phyloP scores from a whole-genome alignment of 768 basidiomycete genomes.

The Tulasnella sp. region DNA sequence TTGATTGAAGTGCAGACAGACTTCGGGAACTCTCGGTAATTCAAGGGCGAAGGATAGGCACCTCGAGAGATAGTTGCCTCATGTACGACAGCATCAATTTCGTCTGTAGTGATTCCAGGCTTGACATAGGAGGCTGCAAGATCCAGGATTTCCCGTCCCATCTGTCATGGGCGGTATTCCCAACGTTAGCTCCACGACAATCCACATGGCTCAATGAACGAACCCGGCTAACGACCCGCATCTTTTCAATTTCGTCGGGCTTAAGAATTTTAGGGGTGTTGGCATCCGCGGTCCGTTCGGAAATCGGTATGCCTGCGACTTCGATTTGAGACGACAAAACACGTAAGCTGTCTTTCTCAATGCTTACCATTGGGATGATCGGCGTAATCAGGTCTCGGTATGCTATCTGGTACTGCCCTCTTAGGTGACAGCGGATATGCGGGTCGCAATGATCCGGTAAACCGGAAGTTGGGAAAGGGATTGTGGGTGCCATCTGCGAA shows the following conservation, averaged over 20 bases:
- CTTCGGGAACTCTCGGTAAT: slow-evolving; percentile 91
- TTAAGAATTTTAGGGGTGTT: slow-evolving; percentile 60
- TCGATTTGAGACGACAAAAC: not conserved
- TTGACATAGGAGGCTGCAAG: slow-evolving; percentile 80
- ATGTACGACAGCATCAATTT: slow-evolving; percentile 92
- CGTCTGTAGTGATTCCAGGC: slow-evolving; percentile 95
- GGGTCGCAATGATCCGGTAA: slow-evolving; percentile 78
- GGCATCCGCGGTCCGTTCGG: slow-evolving; percentile 37
- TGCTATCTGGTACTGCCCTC: slow-evolving; percentile 78
- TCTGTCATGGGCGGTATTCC: slow-evolving; percentile 51
- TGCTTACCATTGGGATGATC: slow-evolving; percentile 57
- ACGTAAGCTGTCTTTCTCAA: not conserved
- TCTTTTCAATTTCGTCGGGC: slow-evolving; percentile 80
- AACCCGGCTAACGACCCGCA: slow-evolving; percentile 85
- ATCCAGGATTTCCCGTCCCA: slow-evolving; percentile 91
- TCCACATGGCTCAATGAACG: slow-evolving; percentile 42
- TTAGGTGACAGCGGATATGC: slow-evolving; percentile 84
- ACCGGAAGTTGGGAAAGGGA: slow-evolving; percentile 76
- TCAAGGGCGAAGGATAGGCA: slow-evolving; percentile 91
- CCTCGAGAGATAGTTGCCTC: slow-evolving; percentile 87
- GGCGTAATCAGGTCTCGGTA: slow-evolving; percentile 88
- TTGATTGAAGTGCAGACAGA: slow-evolving; percentile 98
- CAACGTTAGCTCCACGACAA: not conserved
- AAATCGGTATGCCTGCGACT: slow-evolving; percentile 36
- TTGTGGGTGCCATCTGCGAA: slow-evolving; percentile 72